phyloP scores from a whole-genome alignment of 78 protist species.

The Abeoforma whisleri region DNA sequence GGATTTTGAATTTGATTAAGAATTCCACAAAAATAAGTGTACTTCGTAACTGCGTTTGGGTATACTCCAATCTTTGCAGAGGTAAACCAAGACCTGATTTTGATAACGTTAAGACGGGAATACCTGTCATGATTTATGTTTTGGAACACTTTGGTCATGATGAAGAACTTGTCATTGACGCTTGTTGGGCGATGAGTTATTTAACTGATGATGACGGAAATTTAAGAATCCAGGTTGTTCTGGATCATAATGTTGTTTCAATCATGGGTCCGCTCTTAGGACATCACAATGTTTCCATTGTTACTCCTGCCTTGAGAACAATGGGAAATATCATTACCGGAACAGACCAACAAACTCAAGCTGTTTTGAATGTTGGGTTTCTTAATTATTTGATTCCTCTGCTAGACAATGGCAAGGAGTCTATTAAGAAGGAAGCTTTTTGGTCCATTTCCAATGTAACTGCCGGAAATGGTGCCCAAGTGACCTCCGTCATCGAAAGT shows the following conservation, averaged over 20 bases:
- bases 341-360: slow-evolving; percentile 79
- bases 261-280: no score
- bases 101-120: not conserved
- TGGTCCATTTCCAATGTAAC: slow-evolving; percentile 37
- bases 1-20: not conserved
- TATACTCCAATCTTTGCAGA: not conserved
- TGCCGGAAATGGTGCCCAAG: slow-evolving; percentile 23
- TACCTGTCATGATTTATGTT: not conserved
- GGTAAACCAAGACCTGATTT: not conserved
- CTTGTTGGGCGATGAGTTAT: slow-evolving; percentile 92
- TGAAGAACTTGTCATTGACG: slow-evolving; percentile 67
- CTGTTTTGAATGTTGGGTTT: not conserved
- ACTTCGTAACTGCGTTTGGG: not conserved
- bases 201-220: slow-evolving; percentile 84
- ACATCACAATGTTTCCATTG: no score
- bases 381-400: slow-evolving; percentile 49
- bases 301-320: slow-evolving; percentile 88
- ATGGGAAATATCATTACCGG: slow-evolving; percentile 98
- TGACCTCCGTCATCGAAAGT: no score
- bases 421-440: slow-evolving; percentile 37
- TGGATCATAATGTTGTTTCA: no score
- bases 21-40: not conserved
- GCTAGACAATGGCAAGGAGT: slow-evolving; percentile 4
- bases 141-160: not conserved
- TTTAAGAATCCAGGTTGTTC: no score